These are phyloP conservation scores for Candida sphagnicola DNA, from an alignment of 805 yeast species.

Conservation along the genomic window DNA sequence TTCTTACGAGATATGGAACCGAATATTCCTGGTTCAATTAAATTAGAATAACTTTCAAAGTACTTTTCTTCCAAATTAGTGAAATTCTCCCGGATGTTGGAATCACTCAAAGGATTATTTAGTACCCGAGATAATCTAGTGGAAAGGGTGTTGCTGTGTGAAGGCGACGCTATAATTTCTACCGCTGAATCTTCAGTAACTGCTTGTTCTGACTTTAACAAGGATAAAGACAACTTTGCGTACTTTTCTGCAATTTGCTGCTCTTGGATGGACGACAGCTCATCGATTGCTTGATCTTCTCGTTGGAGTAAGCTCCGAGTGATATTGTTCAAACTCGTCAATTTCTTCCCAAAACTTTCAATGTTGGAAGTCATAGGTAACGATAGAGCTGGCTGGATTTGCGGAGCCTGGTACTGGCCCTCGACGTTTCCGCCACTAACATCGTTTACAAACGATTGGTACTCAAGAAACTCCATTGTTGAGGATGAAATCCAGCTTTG, in stretches of 20 bases:
- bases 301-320: constrained; percentile 26
- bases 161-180: neutral
- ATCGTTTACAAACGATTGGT: constrained; percentile 28
- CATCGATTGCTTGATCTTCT: constrained; percentile 10
- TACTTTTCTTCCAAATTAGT: constrained; percentile 23
- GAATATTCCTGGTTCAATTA: constrained; percentile 45
- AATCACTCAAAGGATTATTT: constrained; percentile 40
- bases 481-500: too few relatives aligned
- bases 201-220: constrained; percentile 20
- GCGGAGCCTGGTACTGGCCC: constrained; percentile 21
- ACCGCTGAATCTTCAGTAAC: neutral
- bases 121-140: constrained; percentile 49
- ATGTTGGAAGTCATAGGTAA: constrained; percentile 37
- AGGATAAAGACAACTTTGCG: constrained; percentile 43
- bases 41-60: constrained; percentile 21
- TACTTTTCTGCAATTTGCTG: constrained; percentile 40
- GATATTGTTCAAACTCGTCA: constrained; percentile 31
- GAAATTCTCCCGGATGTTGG: constrained; percentile 29
- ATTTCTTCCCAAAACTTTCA: constrained; percentile 27
- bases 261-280: constrained; percentile 4
- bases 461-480: constrained; percentile 42
- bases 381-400: constrained; percentile 43
- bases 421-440: constrained; percentile 5
- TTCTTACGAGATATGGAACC: constrained; percentile 63
- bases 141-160: constrained; percentile 23